phyloP scores from a whole-genome alignment of 371 early-diverging fungal species.

The Mortierella sp. region DNA sequence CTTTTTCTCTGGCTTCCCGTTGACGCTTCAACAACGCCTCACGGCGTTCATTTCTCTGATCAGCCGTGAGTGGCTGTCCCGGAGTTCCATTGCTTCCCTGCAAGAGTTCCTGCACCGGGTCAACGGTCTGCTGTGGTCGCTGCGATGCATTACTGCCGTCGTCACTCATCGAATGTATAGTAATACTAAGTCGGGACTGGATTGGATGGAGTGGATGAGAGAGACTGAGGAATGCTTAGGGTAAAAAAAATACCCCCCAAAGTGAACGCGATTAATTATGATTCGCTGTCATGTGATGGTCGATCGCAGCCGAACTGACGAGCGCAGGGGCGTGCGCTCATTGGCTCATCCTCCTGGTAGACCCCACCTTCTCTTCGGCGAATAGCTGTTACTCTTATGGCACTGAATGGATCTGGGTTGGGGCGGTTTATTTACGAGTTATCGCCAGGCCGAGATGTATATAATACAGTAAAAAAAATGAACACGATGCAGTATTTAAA shows the following conservation, averaged over 20 bases:
- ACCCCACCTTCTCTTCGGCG: not conserved
- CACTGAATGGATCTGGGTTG: too few relatives aligned
- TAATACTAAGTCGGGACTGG: not conserved
- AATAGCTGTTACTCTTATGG: too few relatives aligned
- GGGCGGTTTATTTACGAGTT: too few relatives aligned
- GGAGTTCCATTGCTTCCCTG: constrained; percentile 10
- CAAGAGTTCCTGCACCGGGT: constrained; percentile 37
- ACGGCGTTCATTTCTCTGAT: constrained; percentile 48
- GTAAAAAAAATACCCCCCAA: too few relatives aligned
- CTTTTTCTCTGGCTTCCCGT: constrained; percentile 41
- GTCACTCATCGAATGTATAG: constrained; percentile 52
- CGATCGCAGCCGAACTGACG: too few relatives aligned
- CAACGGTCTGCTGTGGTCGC: constrained; percentile 4
- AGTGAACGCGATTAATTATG: constrained; percentile 6
- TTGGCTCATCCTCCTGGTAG: not conserved
- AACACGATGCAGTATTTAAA: too few relatives aligned
- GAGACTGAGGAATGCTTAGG: not conserved
- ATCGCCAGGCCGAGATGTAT: not conserved
- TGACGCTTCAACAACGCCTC: constrained; percentile 48
- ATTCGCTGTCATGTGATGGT: constrained; percentile 1
- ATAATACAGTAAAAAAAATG: too few relatives aligned
- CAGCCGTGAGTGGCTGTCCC: constrained; percentile 45
- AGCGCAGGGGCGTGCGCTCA: not conserved
- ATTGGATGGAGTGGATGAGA: not conserved
- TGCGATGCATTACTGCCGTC: constrained; percentile 3